These are phyloP conservation scores for Neolentinus lepideus DNA, from an alignment of 1,284 basidiomycete species.

Conservation along the genomic window DNA sequence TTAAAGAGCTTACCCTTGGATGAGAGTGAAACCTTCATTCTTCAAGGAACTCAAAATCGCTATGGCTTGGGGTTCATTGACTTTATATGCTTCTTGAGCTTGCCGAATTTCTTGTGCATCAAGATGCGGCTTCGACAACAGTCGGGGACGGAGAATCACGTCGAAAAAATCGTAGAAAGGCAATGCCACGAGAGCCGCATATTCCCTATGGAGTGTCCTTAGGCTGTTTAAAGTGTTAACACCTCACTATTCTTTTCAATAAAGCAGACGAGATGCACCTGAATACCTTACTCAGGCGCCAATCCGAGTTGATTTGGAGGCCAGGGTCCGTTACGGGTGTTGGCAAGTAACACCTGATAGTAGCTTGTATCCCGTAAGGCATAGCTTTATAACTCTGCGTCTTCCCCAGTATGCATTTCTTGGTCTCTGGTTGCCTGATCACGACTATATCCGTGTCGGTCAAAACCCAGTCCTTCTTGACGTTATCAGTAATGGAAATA, in stretches of 20 bases:
- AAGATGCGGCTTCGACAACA: constrained; percentile 42
- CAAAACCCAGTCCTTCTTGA: constrained; percentile 68
- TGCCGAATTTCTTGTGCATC: constrained; percentile 49
- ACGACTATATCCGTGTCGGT: constrained; percentile 79
- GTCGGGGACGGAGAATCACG: constrained; percentile 63
- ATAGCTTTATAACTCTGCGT: constrained; percentile 59
- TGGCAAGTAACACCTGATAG: constrained; percentile 40
- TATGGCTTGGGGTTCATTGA: constrained; percentile 93
- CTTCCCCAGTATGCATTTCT: constrained; percentile 67
- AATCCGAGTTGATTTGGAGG: constrained; percentile 56
- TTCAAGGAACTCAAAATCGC: constrained; percentile 79
- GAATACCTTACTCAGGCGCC: constrained; percentile 78
- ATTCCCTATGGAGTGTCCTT: constrained; percentile 90
- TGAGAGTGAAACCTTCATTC: constrained; percentile 81
- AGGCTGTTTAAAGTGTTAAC: constrained; percentile 42
- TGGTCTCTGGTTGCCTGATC: constrained; percentile 45
- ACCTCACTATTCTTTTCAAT: background rate
- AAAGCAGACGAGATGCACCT: constrained; percentile 38
- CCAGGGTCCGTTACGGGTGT: constrained; percentile 43
- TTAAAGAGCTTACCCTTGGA: constrained; percentile 72
- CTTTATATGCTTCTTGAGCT: constrained; percentile 65
- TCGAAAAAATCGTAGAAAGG: constrained; percentile 77
- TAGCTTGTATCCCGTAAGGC: constrained; percentile 42
- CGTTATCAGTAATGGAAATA: constrained; percentile 44
- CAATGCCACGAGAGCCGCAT: constrained; percentile 78